phyloP scores from a whole-genome alignment of 2,329 filamentous ascomycete genomes.

The Lecanicillium sp. region DNA sequence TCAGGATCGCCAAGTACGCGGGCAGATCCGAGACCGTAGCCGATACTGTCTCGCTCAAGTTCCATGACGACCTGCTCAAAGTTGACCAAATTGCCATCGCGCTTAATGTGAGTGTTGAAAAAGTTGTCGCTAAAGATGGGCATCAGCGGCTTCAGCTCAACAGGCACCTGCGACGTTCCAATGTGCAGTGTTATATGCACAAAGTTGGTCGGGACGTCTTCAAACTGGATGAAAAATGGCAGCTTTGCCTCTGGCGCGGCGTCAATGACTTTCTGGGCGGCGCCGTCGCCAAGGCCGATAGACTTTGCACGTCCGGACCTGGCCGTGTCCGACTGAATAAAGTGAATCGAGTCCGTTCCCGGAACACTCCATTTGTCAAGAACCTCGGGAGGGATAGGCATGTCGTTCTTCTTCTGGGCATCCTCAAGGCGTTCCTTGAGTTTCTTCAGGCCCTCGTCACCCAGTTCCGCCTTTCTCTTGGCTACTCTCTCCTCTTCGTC shows the following conservation, averaged over 20 bases:
- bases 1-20: conserved; percentile 68
- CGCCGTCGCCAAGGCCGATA: conserved; percentile 58
- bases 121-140: conserved; percentile 84
- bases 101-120: conserved; percentile 82
- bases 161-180: conserved; percentile 67
- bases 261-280: conserved; percentile 70
- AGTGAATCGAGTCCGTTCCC: conserved; percentile 83
- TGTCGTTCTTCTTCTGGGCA: conserved; percentile 83
- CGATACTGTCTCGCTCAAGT: conserved; percentile 84
- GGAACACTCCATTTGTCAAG: conserved; percentile 78
- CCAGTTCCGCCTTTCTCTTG: conserved; percentile 69
- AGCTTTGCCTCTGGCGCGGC: conserved; percentile 48
- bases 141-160: conserved; percentile 77
- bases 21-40: conserved; percentile 65
- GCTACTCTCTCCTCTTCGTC: conserved; percentile 74
- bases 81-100: conserved; percentile 65
- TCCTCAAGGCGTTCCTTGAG: conserved; percentile 68
- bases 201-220: conserved; percentile 89
- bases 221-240: conserved; percentile 94
- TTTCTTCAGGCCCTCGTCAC: conserved; percentile 69
- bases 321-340: conserved; percentile 81
- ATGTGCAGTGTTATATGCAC: conserved; percentile 77
- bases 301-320: conserved; percentile 69
- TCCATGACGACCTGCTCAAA: conserved; percentile 92
- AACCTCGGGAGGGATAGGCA: conserved; percentile 73